Base-by-base conservation (phyloP, 495 filamentous ascomycete species). In the Hypomontagnella monticulosa region DNA sequence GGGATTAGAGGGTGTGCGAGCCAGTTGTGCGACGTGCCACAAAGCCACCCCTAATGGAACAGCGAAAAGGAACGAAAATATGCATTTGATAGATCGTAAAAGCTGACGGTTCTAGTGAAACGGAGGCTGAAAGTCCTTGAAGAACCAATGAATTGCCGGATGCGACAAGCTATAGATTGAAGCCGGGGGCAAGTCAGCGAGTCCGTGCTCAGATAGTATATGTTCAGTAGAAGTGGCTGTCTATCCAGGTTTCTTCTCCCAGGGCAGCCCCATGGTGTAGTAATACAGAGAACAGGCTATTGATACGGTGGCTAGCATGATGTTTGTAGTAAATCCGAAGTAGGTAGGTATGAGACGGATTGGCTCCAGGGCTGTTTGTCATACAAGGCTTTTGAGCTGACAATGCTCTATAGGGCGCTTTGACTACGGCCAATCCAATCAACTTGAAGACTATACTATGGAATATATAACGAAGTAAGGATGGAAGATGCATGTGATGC, bases 61-160 rank as follows among this genome's bases (percentile, higher is more conserved):
- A 57, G 23, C 34, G 47, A 40, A 54, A 43, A 56, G 37, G 23
- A 60, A 60, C 16, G 20, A 30, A 42, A 51, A 38, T 16, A 12
- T 59, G 27, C 9, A 38, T 36, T 43, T 59, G n/a, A 62, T 46
- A 47, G 36, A 47, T 47, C 30, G 55, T 46, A 53, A 27, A 19
- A 36, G 32, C 30, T 6, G 53, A 41, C 30, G 37, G 32, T 57
- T 54, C 20, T 38, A 20, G 48, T 49, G 59, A 58, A 68, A 55
- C 53, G 49, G 48, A 68, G 65, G 65, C 65, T 63, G 58, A 68
- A 59, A 55, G 65, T 63, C 54, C 59, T 59, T 56, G 42, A 63
- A 34, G 34, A 15, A 50, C 65, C 48, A 59, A 59, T 52, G 36
- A 43, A 44, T 68, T 59, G 34, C 53, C 18, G 36, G 9, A 59